phyloP scores from a whole-genome alignment of 768 basidiomycete species.

The Tubosaeta sp. region DNA sequence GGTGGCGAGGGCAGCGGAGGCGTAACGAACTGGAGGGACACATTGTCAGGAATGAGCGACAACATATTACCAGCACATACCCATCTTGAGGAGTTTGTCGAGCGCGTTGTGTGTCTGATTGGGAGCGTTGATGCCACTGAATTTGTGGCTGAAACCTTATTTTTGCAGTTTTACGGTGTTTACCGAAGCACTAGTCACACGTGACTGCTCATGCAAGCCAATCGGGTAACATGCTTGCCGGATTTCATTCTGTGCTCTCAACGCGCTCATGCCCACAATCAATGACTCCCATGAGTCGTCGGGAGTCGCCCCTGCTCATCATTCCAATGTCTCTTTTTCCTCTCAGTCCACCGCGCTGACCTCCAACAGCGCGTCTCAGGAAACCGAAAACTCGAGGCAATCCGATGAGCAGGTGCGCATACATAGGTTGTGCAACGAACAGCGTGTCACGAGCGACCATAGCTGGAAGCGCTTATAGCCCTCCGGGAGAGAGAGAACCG shows the following conservation, averaged over 20 bases:
- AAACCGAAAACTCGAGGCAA: constrained; percentile 18
- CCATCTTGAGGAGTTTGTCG: constrained; percentile 57
- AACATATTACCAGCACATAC: constrained; percentile 38
- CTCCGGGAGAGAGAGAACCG: constrained; percentile 72
- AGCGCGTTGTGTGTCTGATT: constrained; percentile 37
- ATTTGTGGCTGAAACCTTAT: constrained; percentile 32
- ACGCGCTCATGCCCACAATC: constrained; percentile 24
- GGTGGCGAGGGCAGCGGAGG: constrained; percentile 76
- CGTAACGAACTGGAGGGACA: constrained; percentile 75
- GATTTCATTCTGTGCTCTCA: neutral
- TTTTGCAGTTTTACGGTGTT: constrained; percentile 26
- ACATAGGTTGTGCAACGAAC: neutral
- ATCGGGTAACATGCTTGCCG: neutral
- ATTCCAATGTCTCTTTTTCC: constrained; percentile 26
- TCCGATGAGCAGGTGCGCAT: constrained; percentile 30
- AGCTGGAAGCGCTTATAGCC: constrained; percentile 67
- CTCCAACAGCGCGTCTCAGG: constrained; percentile 20
- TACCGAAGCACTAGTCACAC: constrained; percentile 11
- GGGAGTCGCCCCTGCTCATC: constrained; percentile 17
- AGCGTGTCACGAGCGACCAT: constrained; percentile 6
- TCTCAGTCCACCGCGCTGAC: constrained; percentile 28
- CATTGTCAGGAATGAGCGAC: constrained; percentile 17
- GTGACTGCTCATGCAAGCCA: constrained; percentile 1
- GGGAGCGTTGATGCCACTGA: constrained; percentile 40
- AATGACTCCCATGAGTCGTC: constrained; percentile 27